Evolutionary conservation across 345 rosid genomes (phyloP), one percentile per base, ranked within the genome.

Genomic region (Turnera subulata): DNA sequence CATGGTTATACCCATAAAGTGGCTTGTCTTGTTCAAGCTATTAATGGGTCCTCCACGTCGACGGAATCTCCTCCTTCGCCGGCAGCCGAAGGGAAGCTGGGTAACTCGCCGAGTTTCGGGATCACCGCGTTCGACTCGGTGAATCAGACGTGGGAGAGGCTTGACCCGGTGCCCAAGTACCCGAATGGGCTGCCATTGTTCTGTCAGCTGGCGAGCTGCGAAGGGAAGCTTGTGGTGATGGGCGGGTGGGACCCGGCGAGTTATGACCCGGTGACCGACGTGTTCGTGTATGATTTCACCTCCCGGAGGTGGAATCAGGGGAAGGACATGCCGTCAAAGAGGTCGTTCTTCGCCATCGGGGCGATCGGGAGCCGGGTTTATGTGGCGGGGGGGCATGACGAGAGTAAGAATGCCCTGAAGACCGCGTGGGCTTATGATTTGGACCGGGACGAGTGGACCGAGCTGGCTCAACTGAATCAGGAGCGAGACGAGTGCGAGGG

Each of bases 401-500:
- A 76, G 78, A 71, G 72, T 73, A 86, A 86, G 72, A 86, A 78
- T 68, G 84, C 94, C n/a, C 29, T 80, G 73, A 75, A 50, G 12
- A 60, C 79, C 1, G 83, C 81, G 18, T 80, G 88, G 88, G 81
- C 68, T 6, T 86, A 83, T 43, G 85, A 81, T 50, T 65, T 80
- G 69, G 60, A 59, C 46, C 47, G 26, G 11, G 80, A 83, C 62
- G 80, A 74, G 74, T 83, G 94, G 94, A 56, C 22, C 1, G 84
- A 79, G 78, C 22, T 86, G 69, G 38, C 73, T 0, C 59, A n/a
- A 58, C 56, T 83, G 81, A 76, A 76, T 35, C 80, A 71, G 62
- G 90, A 74, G 71, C 76, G 88, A 35, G 94, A 86, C 58, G 85
- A 81, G 80, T 81, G 90, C 58, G 82, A 80, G 50, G 94, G 84